These are phyloP conservation scores for Trichophyton mentagrophytes DNA, from an alignment of 2,329 filamentous ascomycete genomes.

Conservation along the genomic window DNA sequence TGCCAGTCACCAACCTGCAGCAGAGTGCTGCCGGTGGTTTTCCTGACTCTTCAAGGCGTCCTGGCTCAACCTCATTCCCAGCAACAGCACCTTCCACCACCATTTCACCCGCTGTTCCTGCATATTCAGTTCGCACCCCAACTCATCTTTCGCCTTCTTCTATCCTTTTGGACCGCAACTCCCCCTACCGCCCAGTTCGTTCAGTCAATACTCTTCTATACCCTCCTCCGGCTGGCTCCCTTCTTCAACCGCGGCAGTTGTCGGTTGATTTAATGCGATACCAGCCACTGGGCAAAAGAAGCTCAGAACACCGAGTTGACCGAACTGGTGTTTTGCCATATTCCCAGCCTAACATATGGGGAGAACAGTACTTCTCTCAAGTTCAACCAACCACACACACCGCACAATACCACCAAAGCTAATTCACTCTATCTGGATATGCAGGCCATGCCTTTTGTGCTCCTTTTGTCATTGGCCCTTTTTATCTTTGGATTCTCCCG, in stretches of 20 bases:
- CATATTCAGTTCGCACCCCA: constrained; percentile 46
- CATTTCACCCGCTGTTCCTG: constrained; percentile 57
- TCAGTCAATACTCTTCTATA: constrained; percentile 84
- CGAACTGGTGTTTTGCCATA: constrained; percentile 55
- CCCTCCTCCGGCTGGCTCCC: constrained; percentile 65
- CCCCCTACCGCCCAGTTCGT: constrained; percentile 83
- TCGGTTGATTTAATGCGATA: constrained; percentile 68
- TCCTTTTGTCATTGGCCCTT: neutral
- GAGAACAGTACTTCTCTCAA: constrained; percentile 20
- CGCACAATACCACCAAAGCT: neutral
- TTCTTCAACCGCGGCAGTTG: constrained; percentile 57
- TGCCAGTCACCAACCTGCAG: constrained; percentile 21
- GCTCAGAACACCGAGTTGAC: constrained; percentile 43
- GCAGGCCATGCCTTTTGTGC: neutral
- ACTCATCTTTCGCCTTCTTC: constrained; percentile 73
- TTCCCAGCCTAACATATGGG: constrained; percentile 32
- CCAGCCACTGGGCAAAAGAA: constrained; percentile 58
- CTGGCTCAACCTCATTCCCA: constrained; percentile 37
- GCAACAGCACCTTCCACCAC: constrained; percentile 36
- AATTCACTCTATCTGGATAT: neutral
- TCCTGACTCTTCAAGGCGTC: constrained; percentile 32
- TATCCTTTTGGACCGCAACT: constrained; percentile 76
- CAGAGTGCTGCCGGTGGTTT: constrained; percentile 16
- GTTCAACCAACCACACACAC: neutral
- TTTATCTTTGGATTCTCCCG: neutral